Conservation (phyloP, 768 basidiomycete species). For the Xanthoconium purpureum region DNA sequence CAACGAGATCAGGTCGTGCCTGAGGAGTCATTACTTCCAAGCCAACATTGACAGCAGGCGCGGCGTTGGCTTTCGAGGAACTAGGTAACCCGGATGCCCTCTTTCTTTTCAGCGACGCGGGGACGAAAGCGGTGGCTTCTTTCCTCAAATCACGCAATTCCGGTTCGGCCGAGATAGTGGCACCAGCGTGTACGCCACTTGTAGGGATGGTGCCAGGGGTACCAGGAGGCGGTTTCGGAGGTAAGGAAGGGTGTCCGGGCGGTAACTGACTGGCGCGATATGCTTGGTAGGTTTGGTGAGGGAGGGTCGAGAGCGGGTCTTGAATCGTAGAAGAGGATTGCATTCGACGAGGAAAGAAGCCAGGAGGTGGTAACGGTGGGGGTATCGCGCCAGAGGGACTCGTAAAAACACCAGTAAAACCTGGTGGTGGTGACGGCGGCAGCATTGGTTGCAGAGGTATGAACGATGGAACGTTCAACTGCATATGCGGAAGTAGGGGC, state of each 20-base stretch:
- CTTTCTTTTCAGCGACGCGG: constrained; percentile 76
- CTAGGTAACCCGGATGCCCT: constrained; percentile 38
- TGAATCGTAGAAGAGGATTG: constrained; percentile 57
- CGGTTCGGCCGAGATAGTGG: constrained; percentile 81
- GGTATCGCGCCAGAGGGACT: constrained; percentile 21
- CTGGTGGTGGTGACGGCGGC: constrained; percentile 2
- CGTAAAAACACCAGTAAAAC: constrained; percentile 7
- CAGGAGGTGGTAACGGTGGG: constrained; percentile 52
- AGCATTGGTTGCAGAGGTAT: constrained; percentile 9
- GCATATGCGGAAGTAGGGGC: constrained; percentile 17
- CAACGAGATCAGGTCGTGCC: constrained; percentile 65
- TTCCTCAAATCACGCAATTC: constrained; percentile 91
- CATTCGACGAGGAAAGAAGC: constrained; percentile 58
- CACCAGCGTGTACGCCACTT: constrained; percentile 40
- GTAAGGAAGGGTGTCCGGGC: constrained; percentile 42
- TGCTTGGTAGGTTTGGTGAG: constrained; percentile 77
- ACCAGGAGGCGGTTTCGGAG: constrained; percentile 37
- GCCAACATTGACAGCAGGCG: constrained; percentile 48
- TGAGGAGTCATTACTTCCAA: constrained; percentile 27
- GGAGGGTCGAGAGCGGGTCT: constrained; percentile 72
- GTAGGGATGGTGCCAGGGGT: constrained; percentile 43
- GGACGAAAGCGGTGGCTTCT: constrained; percentile 91
- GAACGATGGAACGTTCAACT: constrained; percentile 19
- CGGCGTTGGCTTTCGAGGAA: constrained; percentile 55
- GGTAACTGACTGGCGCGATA: constrained; percentile 48